Base-by-base conservation (phyloP, 768 basidiomycete genomes). In the Ramaria rubella region DNA sequence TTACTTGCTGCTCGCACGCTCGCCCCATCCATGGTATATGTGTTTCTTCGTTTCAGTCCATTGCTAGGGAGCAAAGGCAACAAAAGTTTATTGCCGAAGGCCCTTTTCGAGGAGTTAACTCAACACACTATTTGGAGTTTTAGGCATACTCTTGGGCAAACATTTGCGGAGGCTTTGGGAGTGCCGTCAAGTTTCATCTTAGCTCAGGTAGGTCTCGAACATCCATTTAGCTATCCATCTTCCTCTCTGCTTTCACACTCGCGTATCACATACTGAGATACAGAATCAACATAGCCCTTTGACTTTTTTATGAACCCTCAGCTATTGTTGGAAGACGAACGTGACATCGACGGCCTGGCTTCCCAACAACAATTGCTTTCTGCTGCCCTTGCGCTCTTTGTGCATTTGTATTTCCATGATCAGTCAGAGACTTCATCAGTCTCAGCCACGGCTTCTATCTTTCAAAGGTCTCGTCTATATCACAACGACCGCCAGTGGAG, bases 291-390 rank as follows among this genome's bases (percentile, higher is more conserved):
- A 42, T 54, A 83, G 81, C 77, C 79, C 45, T 70, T 79, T 71
- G 73, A 77, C 68, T 74, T 79, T 64, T 75, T 73, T 61, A 66
- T 79, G 70, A 74, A 69, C 61, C 57, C 66, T 5, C 23, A 63
- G 40, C n/a, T 51, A 15, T 36, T 51, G 33, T 3, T 30, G 30
- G 29, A 49, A 49, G 29, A 17, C 8, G 12, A 17, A 5, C 11
- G 12, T 7, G 19, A 19, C 24, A 26, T 26, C 8, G 29, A 49
- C 27, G 48, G 49, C 17, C 2, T 33, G 14, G 30, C 19, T 15
- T n/a, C 17, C 14, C 49, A 33, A 51, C 33, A 33, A 17, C 23
- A 30, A 31, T 4, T 23, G 15, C 33, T 51, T 17, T 33, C 30
- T 15, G 24, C 30, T 8, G 49, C 49, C 6, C 31, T 51, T 30